Evolutionary conservation across 23 red algal genomes (phyloP).

Genomic region (Porphyridium purpureum): DNA sequence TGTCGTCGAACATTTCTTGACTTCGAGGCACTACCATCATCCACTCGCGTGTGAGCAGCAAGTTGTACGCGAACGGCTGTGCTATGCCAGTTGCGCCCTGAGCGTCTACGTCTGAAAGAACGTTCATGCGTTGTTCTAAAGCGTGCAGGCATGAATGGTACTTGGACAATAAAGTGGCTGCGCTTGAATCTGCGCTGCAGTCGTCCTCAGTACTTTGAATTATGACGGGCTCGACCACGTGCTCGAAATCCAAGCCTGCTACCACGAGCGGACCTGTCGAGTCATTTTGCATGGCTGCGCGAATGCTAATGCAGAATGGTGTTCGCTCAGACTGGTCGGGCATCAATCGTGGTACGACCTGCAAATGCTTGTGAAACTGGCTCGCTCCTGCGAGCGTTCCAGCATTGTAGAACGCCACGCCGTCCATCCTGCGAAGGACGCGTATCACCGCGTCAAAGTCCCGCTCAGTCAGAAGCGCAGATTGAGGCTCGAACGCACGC

Average conservation of each 20-base stretch:
- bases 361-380: constrained; percentile 77
- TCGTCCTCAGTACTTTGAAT: too few relatives aligned
- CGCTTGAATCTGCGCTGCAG: too few relatives aligned
- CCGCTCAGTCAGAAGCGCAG: constrained; percentile 11
- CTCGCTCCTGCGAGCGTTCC: constrained; percentile 51
- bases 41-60: constrained; percentile 47
- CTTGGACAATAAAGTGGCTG: too few relatives aligned
- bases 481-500: constrained; percentile 24
- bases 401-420: constrained; percentile 74
- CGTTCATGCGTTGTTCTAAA: too few relatives aligned
- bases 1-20: constrained; percentile 37
- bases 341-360: constrained; percentile 65
- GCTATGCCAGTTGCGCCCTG: not conserved
- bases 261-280: too few relatives aligned
- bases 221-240: too few relatives aligned
- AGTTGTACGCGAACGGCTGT: constrained; percentile 58
- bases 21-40: constrained; percentile 69
- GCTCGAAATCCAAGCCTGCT: too few relatives aligned
- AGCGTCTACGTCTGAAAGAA: not conserved
- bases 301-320: too few relatives aligned
- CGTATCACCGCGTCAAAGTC: constrained; percentile 39
- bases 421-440: constrained; percentile 14
- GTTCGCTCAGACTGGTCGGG: too few relatives aligned
- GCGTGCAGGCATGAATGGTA: too few relatives aligned
- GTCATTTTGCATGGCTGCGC: too few relatives aligned